Conservation (phyloP, 2,329 filamentous ascomycete species). For the Exophiala bonariae region DNA sequence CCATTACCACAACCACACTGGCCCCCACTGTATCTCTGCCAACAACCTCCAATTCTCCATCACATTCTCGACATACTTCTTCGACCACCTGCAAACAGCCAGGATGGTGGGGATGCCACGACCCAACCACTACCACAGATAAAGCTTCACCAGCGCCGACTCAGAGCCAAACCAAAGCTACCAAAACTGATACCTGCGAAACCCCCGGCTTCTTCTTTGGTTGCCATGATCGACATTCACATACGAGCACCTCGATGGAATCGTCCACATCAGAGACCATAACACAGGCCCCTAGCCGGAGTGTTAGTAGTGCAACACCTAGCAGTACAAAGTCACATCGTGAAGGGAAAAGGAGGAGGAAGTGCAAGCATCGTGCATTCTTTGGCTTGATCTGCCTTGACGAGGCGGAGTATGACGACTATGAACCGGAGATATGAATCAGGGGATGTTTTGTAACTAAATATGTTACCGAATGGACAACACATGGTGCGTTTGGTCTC, state of each 20-base stretch:
- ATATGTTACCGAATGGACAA: no score
- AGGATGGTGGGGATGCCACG: constrained; percentile 42
- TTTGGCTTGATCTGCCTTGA: constrained; percentile 32
- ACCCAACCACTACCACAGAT: constrained; percentile 33
- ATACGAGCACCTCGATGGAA: constrained; percentile 22
- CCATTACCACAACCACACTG: constrained; percentile 31
- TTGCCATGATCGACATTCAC: constrained; percentile 42
- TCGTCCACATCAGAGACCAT: constrained; percentile 5
- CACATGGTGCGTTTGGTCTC: no score
- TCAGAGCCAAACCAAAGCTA: constrained; percentile 16
- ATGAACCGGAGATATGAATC: constrained; percentile 13
- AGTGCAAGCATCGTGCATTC: constrained; percentile 29
- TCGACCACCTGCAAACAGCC: constrained; percentile 38
- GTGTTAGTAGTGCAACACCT: constrained; percentile 30
- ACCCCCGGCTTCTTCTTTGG: constrained; percentile 60
- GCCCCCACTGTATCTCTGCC: constrained; percentile 21
- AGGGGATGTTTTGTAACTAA: not conserved
- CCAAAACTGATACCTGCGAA: constrained; percentile 38
- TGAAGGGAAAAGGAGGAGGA: constrained; percentile 7
- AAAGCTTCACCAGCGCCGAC: constrained; percentile 17
- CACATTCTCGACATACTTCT: constrained; percentile 29
- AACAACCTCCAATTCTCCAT: constrained; percentile 29
- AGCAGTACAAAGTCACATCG: constrained; percentile 19
- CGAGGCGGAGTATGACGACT: constrained; percentile 9
- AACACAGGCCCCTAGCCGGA: constrained; percentile 25